phyloP scores from a whole-genome alignment of 2,329 filamentous ascomycete species.

The Ceratocystiopsis sp. region DNA sequence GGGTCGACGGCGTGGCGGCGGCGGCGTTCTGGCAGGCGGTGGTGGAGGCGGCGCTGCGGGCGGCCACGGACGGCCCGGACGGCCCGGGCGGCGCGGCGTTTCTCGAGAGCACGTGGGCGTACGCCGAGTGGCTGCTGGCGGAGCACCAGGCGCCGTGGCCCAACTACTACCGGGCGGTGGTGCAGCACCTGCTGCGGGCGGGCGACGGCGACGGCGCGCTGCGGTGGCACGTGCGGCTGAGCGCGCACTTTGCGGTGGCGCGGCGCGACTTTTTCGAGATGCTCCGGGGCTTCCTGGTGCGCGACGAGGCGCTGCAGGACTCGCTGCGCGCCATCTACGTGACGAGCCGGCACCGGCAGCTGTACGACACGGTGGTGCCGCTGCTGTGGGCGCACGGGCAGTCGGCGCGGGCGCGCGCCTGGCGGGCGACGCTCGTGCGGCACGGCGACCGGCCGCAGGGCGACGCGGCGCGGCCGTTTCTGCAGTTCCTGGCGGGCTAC shows the following conservation, averaged over 20 bases:
- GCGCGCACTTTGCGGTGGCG: conserved; percentile 24
- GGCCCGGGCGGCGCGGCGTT: conserved; percentile 9
- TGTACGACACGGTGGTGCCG: conserved; percentile 37
- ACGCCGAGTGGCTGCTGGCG: conserved; percentile 25
- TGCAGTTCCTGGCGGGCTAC: conserved; percentile 30
- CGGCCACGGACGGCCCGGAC: background rate
- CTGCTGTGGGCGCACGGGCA: conserved; percentile 30
- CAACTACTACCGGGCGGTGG: conserved; percentile 27
- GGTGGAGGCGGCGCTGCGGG: conserved; percentile 16
- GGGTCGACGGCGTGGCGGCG: conserved; percentile 12
- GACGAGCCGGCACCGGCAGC: conserved; percentile 21
- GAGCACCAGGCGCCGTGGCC: conserved; percentile 28
- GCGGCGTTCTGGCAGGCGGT: conserved; percentile 16
- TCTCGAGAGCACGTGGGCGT: conserved; percentile 19
- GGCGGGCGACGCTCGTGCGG: conserved; percentile 26
- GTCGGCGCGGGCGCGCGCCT: conserved; percentile 25
- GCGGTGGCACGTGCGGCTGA: conserved; percentile 31
- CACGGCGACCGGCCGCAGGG: conserved; percentile 24
- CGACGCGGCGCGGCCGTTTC: conserved; percentile 27
- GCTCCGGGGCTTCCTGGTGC: conserved; percentile 23
- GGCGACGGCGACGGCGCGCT: conserved; percentile 21
- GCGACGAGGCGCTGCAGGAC: conserved; percentile 19
- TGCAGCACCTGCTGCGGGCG: conserved; percentile 25
- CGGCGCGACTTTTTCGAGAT: conserved; percentile 24
- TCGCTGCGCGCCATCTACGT: conserved; percentile 29